phyloP scores from a whole-genome alignment of 2,329 filamentous ascomycete species.

The Monosporascus sp. region DNA sequence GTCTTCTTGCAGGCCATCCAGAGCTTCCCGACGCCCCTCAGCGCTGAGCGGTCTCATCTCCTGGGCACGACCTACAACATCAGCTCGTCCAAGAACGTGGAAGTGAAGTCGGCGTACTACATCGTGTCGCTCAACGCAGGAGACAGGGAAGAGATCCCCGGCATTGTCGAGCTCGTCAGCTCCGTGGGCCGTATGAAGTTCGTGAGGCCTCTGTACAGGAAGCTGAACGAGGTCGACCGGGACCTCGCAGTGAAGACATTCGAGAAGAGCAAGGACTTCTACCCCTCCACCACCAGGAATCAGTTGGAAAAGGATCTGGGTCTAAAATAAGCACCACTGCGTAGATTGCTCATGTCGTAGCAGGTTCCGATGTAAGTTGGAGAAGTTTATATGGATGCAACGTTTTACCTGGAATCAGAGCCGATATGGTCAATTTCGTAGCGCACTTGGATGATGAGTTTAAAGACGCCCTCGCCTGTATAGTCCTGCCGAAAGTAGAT shows the following conservation, averaged over 20 bases:
- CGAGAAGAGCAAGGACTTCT: conserved; percentile 82
- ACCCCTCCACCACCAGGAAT: conserved; percentile 84
- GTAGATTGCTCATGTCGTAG: no score
- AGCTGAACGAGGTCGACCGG: conserved; percentile 68
- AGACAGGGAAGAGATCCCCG: conserved; percentile 62
- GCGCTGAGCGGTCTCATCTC: conserved; percentile 57
- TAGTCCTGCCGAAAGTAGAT: no score
- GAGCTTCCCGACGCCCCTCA: conserved; percentile 58
- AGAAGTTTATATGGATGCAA: no score
- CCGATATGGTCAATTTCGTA: no score
- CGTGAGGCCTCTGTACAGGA: conserved; percentile 77
- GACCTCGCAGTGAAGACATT: conserved; percentile 76
- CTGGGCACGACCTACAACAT: conserved; percentile 75
- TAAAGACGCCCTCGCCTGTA: no score
- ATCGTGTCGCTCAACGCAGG: conserved; percentile 71
- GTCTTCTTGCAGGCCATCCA: conserved; percentile 84
- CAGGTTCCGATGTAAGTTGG: no score
- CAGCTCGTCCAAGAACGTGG: conserved; percentile 72
- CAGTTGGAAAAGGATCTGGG: conserved; percentile 84
- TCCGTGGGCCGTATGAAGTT: conserved; percentile 95
- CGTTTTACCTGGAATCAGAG: no score
- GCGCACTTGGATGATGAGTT: no score
- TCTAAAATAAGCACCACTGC: conserved; percentile 17
- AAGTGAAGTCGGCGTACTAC: conserved; percentile 77
- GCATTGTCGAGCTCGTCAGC: conserved; percentile 69